These are phyloP conservation scores for Arthrobotrys musiformis DNA, from an alignment of 2,329 filamentous ascomycete genomes.

Conservation along the genomic window DNA sequence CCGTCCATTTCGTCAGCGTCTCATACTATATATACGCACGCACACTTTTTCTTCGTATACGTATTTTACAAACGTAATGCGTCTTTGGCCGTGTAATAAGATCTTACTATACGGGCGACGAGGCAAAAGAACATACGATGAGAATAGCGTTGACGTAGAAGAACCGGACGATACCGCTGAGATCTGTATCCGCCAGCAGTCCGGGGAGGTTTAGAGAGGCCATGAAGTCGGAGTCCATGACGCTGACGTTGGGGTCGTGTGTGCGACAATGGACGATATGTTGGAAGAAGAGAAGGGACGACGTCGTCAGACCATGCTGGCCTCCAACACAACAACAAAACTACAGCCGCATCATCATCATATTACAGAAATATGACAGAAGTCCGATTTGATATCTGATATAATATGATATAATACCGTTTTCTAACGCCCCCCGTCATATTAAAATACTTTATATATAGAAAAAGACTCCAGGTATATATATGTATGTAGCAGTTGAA, in stretches of 20 bases:
- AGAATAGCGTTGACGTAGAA: constrained; percentile 53
- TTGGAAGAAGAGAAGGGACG: constrained; percentile 1
- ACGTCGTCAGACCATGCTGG: constrained; percentile 18
- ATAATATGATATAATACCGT: not conserved
- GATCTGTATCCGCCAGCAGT: not conserved
- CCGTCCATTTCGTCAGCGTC: not conserved
- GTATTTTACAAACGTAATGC: constrained; percentile 9
- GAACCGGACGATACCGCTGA: constrained; percentile 29
- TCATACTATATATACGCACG: too few relatives aligned
- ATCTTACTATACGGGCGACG: not conserved
- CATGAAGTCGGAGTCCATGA: constrained; percentile 8
- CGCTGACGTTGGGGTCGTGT: too few relatives aligned
- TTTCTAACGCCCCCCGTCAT: not conserved
- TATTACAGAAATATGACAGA: not conserved
- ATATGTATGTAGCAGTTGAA: not conserved
- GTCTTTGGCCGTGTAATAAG: too few relatives aligned
- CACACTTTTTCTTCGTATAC: not conserved
- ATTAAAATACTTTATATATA: too few relatives aligned
- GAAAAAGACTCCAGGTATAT: not conserved
- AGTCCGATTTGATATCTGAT: not conserved
- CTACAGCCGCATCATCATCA: not conserved
- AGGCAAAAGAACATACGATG: constrained; percentile 41
- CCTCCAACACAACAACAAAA: constrained; percentile 11
- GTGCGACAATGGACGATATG: not conserved
- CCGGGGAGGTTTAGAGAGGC: not conserved